Percentiles rank a stretch among this genome's conserved stretches.
Evolutionary conservation across 306 rosid species (phyloP).

Genomic region (Citrullus colocynthis): DNA sequence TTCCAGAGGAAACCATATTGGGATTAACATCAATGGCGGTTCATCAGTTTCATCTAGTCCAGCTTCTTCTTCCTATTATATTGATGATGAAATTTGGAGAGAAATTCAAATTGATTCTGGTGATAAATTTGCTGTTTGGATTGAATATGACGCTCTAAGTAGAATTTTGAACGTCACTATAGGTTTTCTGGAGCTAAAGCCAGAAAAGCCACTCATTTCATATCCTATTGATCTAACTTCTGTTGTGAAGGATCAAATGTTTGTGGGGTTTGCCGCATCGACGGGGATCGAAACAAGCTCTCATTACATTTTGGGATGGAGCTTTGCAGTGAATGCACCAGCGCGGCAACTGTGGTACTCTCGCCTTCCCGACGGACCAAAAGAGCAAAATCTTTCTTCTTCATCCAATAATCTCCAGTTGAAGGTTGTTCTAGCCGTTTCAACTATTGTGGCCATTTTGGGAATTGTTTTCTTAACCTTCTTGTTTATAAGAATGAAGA

Average conservation of each 20-base stretch:
- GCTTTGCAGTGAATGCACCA: neutral
- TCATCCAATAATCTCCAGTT: constrained; percentile 5
- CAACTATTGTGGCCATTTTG: constrained; percentile 22
- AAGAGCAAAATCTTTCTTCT: constrained; percentile 12
- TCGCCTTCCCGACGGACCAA: constrained; percentile 30
- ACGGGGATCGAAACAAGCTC: constrained; percentile 22
- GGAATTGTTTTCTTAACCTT: constrained; percentile 3
- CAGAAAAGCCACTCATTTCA: constrained; percentile 24
- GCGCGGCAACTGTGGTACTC: constrained; percentile 18
- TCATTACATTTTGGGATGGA: constrained; percentile 4
- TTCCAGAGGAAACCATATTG: constrained; percentile 40
- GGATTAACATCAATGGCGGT: constrained; percentile 36
- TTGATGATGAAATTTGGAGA: neutral
- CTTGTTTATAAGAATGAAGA: constrained; percentile 15
- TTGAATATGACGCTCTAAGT: constrained; percentile 35
- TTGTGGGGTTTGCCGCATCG: constrained; percentile 56
- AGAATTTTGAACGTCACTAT: constrained; percentile 26
- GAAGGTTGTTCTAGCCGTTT: constrained; percentile 14
- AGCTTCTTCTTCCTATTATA: constrained; percentile 14
- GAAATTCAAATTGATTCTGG: constrained; percentile 26
- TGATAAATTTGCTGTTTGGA: constrained; percentile 41
- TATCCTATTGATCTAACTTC: neutral
- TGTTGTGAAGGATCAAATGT: constrained; percentile 19
- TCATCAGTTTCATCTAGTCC: fast-evolving
- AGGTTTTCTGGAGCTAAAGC: constrained; percentile 20